Evolutionary conservation across 768 basidiomycete species (phyloP), one percentile per base, ranked within the genome.

Genomic region (Pseudohyphozyma bogoriensis): DNA sequence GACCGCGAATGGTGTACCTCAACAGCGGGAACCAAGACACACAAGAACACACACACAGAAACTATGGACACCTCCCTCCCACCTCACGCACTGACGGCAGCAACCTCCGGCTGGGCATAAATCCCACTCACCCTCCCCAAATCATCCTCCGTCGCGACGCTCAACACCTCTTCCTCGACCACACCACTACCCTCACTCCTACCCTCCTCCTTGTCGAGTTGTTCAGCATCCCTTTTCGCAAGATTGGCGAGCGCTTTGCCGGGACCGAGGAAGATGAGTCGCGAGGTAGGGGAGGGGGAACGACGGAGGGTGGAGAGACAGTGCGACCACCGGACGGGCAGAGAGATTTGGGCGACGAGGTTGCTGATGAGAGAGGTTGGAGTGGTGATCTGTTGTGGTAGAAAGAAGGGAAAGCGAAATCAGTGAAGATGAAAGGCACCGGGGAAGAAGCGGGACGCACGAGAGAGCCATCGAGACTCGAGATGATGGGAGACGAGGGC

Each of bases 231-330:
- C 20, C 59, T 42, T 39, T 62, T 39, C 22, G 70, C 70, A 4
- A 71, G 53, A 53, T 71, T 71, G 9, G 68, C 67, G 32, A 71
- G 56, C 5, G 67, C 69, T 51, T 70, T 64, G 8, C 70, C 70
- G 13, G 69, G 69, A 4, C 70, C 70, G 54, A 71, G 57, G 62
- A 68, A 71, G 39, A 68, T 50, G n/a, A 67, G 40, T 0, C 67
- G 51, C 20, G 51, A 13, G 22, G 36, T 56, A 22, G 24, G 15
- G 22, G 46, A 20, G 52, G 64, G 60, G 26, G 54, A 11, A 28
- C 53, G 20, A 11, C 56, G 51, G 35, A 71, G 61, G 13, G 51
- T 40, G 31, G 60, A 28, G 46, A 71, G 58, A 40, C 65, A 67
- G 15, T 55, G 51, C 22, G 65, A 57, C 70, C 70, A 71, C 10